A percentile compares a stretch with the other conserved stretches of the same genome.
Evolutionary conservation across 2,329 filamentous ascomycete species (phyloP).

Genomic region (Colletotrichum sp.): DNA sequence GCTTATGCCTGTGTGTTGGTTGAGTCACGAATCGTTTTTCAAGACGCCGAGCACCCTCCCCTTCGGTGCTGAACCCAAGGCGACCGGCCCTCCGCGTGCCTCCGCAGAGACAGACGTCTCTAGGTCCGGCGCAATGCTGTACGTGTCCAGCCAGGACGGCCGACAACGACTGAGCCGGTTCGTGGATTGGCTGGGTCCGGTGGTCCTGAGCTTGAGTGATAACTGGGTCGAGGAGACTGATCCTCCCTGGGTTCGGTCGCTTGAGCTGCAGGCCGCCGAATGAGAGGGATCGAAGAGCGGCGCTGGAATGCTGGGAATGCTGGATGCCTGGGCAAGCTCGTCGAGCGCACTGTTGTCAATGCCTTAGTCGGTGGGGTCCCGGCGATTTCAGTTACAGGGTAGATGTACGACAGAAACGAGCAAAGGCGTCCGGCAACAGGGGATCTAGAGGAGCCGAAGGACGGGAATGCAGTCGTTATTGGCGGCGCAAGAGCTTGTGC

Average conservation of each 20-base stretch:
- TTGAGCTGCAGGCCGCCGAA: conserved; percentile 3
- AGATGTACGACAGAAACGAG: background rate
- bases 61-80: background rate
- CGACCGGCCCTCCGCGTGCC: background rate
- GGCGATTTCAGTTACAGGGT: background rate
- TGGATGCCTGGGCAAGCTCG: conserved; percentile 11
- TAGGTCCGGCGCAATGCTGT: background rate
- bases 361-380: conserved; percentile 12
- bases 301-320: conserved; percentile 8
- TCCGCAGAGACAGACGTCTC: background rate
- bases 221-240: conserved; percentile 14
- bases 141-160: background rate
- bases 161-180: conserved; percentile 1
- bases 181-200: conserved; percentile 16
- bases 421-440: background rate
- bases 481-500: conserved; percentile 8
- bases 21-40: background rate
- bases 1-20: background rate
- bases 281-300: conserved; percentile 7
- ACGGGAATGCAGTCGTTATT: conserved; percentile 21
- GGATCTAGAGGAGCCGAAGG: conserved; percentile 1
- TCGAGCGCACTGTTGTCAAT: conserved; percentile 18
- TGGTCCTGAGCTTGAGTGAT: conserved; percentile 17
- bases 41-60: background rate
- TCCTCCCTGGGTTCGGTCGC: conserved; percentile 17